Evolutionary conservation across 768 basidiomycete genomes (phyloP).

Genomic region (Calocybe cyanea): DNA sequence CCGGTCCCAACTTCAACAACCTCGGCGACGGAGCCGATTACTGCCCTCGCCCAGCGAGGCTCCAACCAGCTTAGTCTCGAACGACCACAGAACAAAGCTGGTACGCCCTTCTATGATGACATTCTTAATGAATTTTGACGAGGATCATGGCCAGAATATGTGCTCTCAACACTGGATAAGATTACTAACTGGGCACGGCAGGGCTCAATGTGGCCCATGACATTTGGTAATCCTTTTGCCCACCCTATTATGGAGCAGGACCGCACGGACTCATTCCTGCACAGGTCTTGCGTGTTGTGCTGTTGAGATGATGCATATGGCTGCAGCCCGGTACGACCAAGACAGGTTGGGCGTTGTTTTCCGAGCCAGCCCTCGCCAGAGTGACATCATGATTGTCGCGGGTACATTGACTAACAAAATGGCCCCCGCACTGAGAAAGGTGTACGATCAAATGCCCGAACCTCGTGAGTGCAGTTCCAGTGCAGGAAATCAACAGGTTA

Average conservation of each 20-base stretch:
- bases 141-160: slow-evolving; percentile 68
- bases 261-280: too few relatives aligned
- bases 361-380: slow-evolving; percentile 97
- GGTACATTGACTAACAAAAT: slow-evolving; percentile 99
- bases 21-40: slow-evolving; percentile 55
- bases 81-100: slow-evolving; percentile 86
- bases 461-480: slow-evolving; percentile 55
- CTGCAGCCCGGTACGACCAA: slow-evolving; percentile 97
- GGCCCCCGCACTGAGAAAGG: slow-evolving; percentile 96
- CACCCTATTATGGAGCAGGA: too few relatives aligned
- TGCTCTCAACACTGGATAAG: slow-evolving; percentile 93
- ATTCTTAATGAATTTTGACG: neutral
- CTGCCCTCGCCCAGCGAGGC: slow-evolving; percentile 68
- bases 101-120: slow-evolving; percentile 36
- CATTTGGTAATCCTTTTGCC: slow-evolving; percentile 81
- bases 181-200: slow-evolving; percentile 96
- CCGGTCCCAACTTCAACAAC: slow-evolving; percentile 35
- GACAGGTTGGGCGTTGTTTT: slow-evolving; percentile 97
- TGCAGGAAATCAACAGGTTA: too few relatives aligned
- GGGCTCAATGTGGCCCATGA: slow-evolving; percentile 99
- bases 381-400: slow-evolving; percentile 98
- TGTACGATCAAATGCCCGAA: slow-evolving; percentile 98
- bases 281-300: slow-evolving; percentile 94
- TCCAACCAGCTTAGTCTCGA: slow-evolving; percentile 86
- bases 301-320: slow-evolving; percentile 99